Conservation (phyloP, 306 rosid species). For the Fragaria nilgerrensis region DNA sequence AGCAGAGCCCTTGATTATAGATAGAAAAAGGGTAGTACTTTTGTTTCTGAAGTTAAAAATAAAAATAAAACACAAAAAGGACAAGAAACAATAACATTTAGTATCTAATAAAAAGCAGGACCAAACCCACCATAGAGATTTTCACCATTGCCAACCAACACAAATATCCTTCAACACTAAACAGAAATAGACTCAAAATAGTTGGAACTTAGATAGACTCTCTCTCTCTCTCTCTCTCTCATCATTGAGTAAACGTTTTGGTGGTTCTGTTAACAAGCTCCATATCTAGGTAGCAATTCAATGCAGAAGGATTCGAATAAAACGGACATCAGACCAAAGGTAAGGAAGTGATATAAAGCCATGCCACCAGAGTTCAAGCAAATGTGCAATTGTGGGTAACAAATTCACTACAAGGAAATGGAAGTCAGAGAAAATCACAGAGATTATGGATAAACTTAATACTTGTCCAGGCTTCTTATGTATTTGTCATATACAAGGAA, state of each 20-base stretch:
- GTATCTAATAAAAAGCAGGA: not conserved
- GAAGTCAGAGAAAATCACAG: slow-evolving; percentile 17
- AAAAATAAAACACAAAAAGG: not conserved
- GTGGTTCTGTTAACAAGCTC: not conserved
- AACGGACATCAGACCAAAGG: not conserved
- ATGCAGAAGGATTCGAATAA: not conserved
- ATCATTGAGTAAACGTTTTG: not conserved
- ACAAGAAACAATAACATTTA: not conserved
- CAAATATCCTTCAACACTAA: not conserved
- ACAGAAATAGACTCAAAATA: not conserved
- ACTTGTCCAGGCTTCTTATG: slow-evolving; percentile 76
- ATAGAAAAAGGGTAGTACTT: slow-evolving; percentile 10
- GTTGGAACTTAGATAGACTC: not conserved
- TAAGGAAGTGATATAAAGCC: not conserved
- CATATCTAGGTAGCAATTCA: not conserved
- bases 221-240: too few species aligned
- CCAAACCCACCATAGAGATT: not conserved
- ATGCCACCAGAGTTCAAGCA: not conserved
- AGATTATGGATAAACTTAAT: slow-evolving; percentile 27
- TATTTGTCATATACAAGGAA: slow-evolving; percentile 87
- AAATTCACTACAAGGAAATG: not conserved
- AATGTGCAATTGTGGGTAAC: not conserved
- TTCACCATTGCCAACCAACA: not conserved
- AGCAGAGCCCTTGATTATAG: slow-evolving; percentile 14
- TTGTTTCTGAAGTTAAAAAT: not conserved